phyloP scores from a whole-genome alignment of 2,329 filamentous ascomycete species.

The Cercospora berteroae region DNA sequence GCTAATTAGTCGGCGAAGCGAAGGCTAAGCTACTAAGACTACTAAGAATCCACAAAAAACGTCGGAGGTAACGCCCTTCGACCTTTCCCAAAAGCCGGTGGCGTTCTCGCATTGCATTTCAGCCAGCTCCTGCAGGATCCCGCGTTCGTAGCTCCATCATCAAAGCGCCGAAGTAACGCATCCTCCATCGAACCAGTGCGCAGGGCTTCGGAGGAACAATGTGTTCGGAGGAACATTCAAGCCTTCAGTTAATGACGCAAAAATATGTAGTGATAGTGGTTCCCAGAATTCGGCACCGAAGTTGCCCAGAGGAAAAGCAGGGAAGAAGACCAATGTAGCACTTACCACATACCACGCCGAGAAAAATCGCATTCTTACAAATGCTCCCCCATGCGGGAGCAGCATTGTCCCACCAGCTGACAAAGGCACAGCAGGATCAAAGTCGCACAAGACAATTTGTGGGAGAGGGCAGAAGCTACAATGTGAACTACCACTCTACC shows the following conservation, averaged over 20 bases:
- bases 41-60: neutral
- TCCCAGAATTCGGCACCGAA: neutral
- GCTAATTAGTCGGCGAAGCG: too few species aligned
- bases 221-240: neutral
- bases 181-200: neutral
- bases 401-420: neutral
- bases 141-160: too few species aligned
- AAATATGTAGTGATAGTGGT: too few species aligned
- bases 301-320: neutral
- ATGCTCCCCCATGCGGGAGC: neutral
- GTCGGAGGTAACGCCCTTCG: neutral
- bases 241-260: neutral
- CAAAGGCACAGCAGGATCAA: neutral
- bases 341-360: neutral
- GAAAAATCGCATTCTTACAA: neutral
- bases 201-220: neutral
- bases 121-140: neutral
- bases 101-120: neutral
- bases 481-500: too few species aligned
- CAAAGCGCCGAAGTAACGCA: neutral
- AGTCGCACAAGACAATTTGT: too few species aligned
- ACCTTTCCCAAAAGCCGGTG: neutral
- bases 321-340: neutral
- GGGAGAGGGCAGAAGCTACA: too few species aligned
- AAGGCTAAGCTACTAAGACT: too few species aligned